These are phyloP conservation scores for Ophiostoma populinum DNA, from an alignment of 2,329 filamentous ascomycete species.

Conservation along the genomic window DNA sequence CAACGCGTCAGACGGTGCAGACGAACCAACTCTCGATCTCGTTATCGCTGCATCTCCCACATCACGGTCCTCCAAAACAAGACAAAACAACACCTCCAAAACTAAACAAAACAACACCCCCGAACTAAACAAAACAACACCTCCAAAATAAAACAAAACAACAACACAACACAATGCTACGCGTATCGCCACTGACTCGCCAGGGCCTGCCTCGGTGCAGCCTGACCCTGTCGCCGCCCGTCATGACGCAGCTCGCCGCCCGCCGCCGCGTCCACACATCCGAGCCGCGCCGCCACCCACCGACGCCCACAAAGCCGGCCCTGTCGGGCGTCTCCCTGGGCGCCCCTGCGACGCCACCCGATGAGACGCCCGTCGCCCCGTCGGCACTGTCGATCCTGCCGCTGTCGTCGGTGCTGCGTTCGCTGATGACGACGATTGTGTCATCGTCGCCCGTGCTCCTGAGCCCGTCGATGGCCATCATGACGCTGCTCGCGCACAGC, in stretches of 20 bases:
- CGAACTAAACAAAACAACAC: neutral
- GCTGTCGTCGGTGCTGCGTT: conserved; percentile 47
- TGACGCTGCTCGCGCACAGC: conserved; percentile 53
- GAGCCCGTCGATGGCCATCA: conserved; percentile 47
- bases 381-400: conserved; percentile 47
- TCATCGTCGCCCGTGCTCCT: conserved; percentile 57
- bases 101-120: neutral
- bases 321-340: neutral
- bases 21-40: no score
- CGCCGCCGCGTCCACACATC: conserved; percentile 6
- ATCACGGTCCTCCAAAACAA: no score
- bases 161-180: neutral
- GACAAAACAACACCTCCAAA: neutral
- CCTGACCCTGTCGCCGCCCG: neutral
- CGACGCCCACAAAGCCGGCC: neutral
- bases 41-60: no score
- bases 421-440: conserved; percentile 49
- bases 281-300: conserved; percentile 2
- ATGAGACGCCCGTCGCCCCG: neutral
- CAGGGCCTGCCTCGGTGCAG: conserved; percentile 2
- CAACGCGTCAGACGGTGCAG: no score
- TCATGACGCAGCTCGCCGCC: neutral
- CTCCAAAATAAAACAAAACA: neutral
- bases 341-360: neutral
- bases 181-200: neutral